Conservation (phyloP, 2,329 filamentous ascomycete genomes). For the Cercospora sp. region DNA sequence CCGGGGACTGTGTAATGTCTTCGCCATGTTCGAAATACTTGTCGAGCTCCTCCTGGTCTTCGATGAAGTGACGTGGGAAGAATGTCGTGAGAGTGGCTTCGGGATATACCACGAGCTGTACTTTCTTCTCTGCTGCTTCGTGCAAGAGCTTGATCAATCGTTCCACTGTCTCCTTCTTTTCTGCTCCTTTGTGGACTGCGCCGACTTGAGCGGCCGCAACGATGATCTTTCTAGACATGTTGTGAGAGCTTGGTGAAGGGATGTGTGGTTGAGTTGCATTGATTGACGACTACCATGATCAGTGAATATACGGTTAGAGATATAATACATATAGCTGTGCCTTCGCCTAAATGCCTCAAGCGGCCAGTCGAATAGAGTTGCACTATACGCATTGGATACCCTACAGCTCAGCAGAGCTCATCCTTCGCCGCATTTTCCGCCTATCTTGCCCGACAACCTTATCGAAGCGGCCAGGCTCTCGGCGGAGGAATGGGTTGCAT, state of each 20-base stretch:
- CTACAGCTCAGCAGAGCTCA: neutral
- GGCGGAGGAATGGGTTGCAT: slow-evolving; percentile 7
- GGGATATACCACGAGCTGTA: slow-evolving; percentile 55
- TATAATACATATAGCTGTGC: neutral
- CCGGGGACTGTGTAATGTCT: slow-evolving; percentile 45
- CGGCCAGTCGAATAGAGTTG: neutral
- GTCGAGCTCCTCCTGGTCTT: slow-evolving; percentile 44
- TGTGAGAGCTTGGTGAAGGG: neutral
- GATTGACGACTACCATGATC: neutral
- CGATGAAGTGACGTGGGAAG: slow-evolving; percentile 53
- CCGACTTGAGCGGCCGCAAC: slow-evolving; percentile 59
- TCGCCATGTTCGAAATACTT: slow-evolving; percentile 54
- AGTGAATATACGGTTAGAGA: neutral
- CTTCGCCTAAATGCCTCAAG: neutral
- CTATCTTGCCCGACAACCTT: slow-evolving; percentile 27
- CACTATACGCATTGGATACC: neutral
- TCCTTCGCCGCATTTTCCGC: slow-evolving; percentile 15
- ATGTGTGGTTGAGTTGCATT: neutral
- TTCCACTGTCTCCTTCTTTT: slow-evolving; percentile 46
- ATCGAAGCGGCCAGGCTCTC: slow-evolving; percentile 20
- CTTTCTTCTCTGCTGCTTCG: slow-evolving; percentile 47
- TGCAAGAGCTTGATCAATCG: slow-evolving; percentile 54
- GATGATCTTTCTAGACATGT: slow-evolving; percentile 45
- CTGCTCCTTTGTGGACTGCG: slow-evolving; percentile 46
- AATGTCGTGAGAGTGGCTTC: slow-evolving; percentile 59